phyloP scores from a whole-genome alignment of 768 basidiomycete genomes.

The Russula griseocarnosa region DNA sequence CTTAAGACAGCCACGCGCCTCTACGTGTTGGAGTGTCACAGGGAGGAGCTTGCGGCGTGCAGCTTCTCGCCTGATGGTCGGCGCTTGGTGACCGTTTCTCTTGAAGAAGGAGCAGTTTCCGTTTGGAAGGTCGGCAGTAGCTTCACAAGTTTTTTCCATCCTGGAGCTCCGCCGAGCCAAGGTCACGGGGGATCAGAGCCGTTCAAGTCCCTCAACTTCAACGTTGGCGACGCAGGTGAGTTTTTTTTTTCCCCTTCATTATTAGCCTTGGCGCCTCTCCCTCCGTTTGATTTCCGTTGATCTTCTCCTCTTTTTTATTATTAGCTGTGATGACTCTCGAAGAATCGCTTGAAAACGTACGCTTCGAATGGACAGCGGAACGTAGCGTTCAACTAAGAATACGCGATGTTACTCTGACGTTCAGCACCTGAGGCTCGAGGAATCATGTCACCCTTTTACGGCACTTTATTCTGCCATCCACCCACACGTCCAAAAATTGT shows the following conservation, averaged over 20 bases:
- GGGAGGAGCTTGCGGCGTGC: conserved; percentile 72
- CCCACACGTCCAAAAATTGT: not conserved
- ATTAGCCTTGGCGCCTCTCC: not conserved
- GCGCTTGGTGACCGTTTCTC: conserved; percentile 78
- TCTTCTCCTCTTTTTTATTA: not conserved
- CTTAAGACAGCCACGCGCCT: conserved; percentile 92
- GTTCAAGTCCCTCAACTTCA: conserved; percentile 84
- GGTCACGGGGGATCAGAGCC: conserved; percentile 78
- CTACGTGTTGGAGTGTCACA: conserved; percentile 92
- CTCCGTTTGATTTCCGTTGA: not conserved
- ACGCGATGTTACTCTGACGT: conserved; percentile 76
- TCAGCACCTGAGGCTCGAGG: conserved; percentile 68
- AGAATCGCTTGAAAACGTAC: conserved; percentile 65
- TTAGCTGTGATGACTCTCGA: conserved; percentile 55
- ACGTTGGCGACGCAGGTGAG: conserved; percentile 79
- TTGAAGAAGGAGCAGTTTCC: conserved; percentile 78
- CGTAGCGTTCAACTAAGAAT: conserved; percentile 82
- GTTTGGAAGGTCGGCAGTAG: conserved; percentile 97
- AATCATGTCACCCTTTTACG: not conserved
- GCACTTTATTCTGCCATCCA: not conserved
- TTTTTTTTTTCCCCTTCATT: conserved; percentile 13
- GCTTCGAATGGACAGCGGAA: conserved; percentile 81
- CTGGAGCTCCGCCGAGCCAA: conserved; percentile 88
- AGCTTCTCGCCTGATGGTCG: conserved; percentile 94
- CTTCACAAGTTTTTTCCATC: conserved; percentile 84